A percentile compares a stretch with the other conserved stretches of the same genome.
Evolutionary conservation across 345 rosid genomes (phyloP).

Genomic region (Eucalyptus caleyi): DNA sequence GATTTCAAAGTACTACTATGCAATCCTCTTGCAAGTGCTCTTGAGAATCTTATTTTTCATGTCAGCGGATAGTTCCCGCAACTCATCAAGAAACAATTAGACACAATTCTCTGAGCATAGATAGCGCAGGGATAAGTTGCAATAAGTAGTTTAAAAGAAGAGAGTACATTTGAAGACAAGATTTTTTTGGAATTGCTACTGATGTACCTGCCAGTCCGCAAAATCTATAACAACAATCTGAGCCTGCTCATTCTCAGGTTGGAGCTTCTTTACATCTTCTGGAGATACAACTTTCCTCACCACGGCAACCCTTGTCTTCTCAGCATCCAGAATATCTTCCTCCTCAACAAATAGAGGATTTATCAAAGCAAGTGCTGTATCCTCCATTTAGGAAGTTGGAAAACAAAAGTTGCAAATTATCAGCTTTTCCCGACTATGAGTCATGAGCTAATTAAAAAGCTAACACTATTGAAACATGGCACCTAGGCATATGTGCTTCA

Average conservation of each 20-base stretch:
- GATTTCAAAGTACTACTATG: not conserved
- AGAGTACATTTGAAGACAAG: not conserved
- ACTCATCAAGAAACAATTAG: not conserved
- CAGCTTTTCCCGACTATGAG: not conserved
- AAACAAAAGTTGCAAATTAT: not conserved
- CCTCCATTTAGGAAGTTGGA: constrained; percentile 3
- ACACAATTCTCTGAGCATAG: not conserved
- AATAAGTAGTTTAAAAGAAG: not conserved
- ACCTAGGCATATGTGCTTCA: not conserved
- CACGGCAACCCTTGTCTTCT: constrained; percentile 32
- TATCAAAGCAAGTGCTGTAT: constrained; percentile 60
- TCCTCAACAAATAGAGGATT: constrained; percentile 41
- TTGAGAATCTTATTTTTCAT: not conserved
- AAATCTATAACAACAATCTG: constrained; percentile 50
- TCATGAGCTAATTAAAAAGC: not conserved
- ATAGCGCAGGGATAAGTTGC: not conserved
- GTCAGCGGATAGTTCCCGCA: not conserved
- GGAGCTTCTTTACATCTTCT: constrained; percentile 42
- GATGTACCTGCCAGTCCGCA: constrained; percentile 69
- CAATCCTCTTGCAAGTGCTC: not conserved
- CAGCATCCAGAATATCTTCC: constrained; percentile 27
- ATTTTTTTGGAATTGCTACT: not conserved
- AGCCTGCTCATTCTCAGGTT: constrained; percentile 23
- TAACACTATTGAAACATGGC: not conserved
- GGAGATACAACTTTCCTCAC: constrained; percentile 49